Evolutionary conservation across 352 stramenopile species (phyloP).

Genomic region (Plasmopara viticola): DNA sequence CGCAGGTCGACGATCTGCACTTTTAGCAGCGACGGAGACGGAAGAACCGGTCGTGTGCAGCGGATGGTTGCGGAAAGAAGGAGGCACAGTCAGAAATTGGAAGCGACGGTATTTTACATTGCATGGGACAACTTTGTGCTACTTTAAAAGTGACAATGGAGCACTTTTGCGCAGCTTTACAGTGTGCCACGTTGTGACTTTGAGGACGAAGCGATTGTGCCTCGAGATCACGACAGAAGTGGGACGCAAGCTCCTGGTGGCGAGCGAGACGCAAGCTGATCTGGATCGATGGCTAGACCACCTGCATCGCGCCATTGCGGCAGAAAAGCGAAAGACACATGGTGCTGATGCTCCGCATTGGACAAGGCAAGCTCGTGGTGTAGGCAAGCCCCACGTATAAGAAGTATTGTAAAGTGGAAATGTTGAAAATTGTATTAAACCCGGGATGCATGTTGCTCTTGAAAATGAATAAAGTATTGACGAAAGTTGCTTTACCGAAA

Average conservation of each 20-base stretch:
- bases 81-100: constrained; percentile 77
- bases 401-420: background rate
- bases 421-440: too few species aligned
- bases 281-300: constrained; percentile 61
- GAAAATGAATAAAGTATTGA: too few species aligned
- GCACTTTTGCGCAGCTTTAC: constrained; percentile 56
- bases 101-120: constrained; percentile 80
- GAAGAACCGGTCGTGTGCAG: constrained; percentile 54
- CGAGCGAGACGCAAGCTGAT: constrained; percentile 63
- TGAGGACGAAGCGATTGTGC: constrained; percentile 62
- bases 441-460: too few species aligned
- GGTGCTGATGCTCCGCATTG: constrained; percentile 4
- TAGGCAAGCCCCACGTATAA: constrained; percentile 7
- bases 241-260: constrained; percentile 63
- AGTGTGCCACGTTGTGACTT: constrained; percentile 60
- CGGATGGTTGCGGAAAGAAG: constrained; percentile 77
- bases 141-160: constrained; percentile 80
- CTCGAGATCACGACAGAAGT: constrained; percentile 72
- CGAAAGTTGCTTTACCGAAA: too few species aligned
- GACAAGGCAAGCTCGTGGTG: constrained; percentile 1
- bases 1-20: constrained; percentile 17
- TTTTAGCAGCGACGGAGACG: constrained; percentile 17
- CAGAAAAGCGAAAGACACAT: constrained; percentile 40
- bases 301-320: constrained; percentile 44
- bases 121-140: constrained; percentile 65